Evolutionary conservation across 1,284 basidiomycete species (phyloP), one percentile per base, ranked within the genome.

Genomic region (Irpex rosettiformis): DNA sequence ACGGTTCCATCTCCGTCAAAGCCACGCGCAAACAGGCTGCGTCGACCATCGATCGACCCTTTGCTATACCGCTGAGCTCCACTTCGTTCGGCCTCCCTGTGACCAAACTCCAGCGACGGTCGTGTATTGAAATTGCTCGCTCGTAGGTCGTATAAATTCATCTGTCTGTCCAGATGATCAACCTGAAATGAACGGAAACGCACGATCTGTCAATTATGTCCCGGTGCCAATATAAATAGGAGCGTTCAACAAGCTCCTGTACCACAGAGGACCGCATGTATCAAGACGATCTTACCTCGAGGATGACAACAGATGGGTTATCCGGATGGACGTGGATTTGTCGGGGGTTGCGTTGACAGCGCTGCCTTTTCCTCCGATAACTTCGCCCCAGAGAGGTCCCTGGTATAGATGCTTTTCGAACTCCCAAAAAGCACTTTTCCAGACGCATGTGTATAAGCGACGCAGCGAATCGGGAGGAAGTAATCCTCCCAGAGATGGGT

Each of bases 261-360:
- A 22, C 43, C 21, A 18, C 43, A n/a, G 2, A 7, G 43, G n/a
- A 37, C 16, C 13, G 43, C 43, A 27, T 52, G 49, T 30, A 52
- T 48, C 60, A 22, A 62, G 58, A 60, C 29, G 18, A 51, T 24
- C 57, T 65, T 58, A 78, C 81, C 74, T 83, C 82, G 24, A 83
- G 68, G 45, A 80, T 67, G 28, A 77, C 72, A 58, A 83, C 62
- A 58, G 73, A 68, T 18, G 73, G 71, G 55, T 70, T 72, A 59
- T 79, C 72, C 18, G 75, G 76, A 61, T 78, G 74, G 25, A 75
- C 65, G 64, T 84, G 80, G 43, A 83, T 74, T 52, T 82, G 79
- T 54, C 73, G 67, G 22, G n/a, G 82, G 68, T 21, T 61, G 65
- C 58, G 77, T 77, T 37, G 76, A 78, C 52, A 66, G 68, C 42